Percentiles rank a stretch among this genome's conserved stretches.
Evolutionary conservation across 2,329 filamentous ascomycete genomes (phyloP).

Genomic region (Neocatenulostroma microsporum): DNA sequence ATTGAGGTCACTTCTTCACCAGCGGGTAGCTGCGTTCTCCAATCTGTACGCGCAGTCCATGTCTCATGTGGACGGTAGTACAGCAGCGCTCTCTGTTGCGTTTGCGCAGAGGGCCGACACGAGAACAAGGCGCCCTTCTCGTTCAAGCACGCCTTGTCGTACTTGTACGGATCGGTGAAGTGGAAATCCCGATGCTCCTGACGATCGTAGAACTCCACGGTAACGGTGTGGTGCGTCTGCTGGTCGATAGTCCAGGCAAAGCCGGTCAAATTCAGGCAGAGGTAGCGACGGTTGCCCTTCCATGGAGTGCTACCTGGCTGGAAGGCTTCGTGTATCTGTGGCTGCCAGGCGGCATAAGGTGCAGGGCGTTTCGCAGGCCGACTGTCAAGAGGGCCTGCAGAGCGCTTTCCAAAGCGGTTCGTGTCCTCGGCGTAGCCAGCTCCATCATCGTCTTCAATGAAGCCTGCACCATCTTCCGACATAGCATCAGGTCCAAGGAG

Average conservation of each 20-base stretch:
- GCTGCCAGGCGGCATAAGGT: constrained; percentile 44
- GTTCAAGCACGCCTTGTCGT: constrained; percentile 89
- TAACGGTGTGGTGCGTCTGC: constrained; percentile 79
- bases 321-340: constrained; percentile 73
- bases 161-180: constrained; percentile 91
- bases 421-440: constrained; percentile 71
- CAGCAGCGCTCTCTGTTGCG: constrained; percentile 61
- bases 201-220: constrained; percentile 94
- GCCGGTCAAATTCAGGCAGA: constrained; percentile 86
- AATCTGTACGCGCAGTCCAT: constrained; percentile 86
- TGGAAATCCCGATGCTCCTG: constrained; percentile 90
- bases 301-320: constrained; percentile 94
- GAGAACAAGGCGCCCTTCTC: constrained; percentile 81
- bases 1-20: constrained; percentile 84
- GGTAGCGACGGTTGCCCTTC: constrained; percentile 86
- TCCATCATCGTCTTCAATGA: constrained; percentile 91
- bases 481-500: constrained; percentile 60
- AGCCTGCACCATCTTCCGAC: constrained; percentile 62
- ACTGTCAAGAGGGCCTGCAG: constrained; percentile 31
- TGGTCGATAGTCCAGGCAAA: constrained; percentile 97
- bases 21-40: constrained; percentile 76
- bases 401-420: constrained; percentile 57
- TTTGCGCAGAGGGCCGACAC: constrained; percentile 56
- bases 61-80: constrained; percentile 97
- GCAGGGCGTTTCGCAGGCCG: constrained; percentile 47